Evolutionary conservation across 2,329 filamentous ascomycete species (phyloP), one percentile per base, ranked within the genome.

Genomic region (Cladophialophora carrionii): DNA sequence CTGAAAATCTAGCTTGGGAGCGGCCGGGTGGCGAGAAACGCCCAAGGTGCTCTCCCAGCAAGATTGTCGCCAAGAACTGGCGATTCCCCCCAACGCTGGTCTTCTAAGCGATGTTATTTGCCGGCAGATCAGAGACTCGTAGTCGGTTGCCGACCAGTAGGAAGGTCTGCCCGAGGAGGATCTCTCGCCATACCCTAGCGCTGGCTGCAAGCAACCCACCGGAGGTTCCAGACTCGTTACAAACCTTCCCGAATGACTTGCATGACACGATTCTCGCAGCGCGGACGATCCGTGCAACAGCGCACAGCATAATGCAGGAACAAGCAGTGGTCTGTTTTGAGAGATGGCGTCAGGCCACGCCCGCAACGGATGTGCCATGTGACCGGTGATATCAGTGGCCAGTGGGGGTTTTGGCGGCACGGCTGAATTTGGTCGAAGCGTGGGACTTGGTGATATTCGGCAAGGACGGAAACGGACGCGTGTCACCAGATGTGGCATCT

Each of bases 51-150:
- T 29, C 54, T 52, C 32, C 34, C 51, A 53, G 34, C 59, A 53
- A 37, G 22, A 56, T 24, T 29, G 34, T 32, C 71, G 29, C 78
- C 71, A 52, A 80, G 76, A 6, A 71, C 74, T 49, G 57, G 41
- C 48, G 31, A 60, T 14, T 26, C 31, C 56, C 56, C 26, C 46
- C 48, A 22, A 26, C 48, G 26, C 29, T 46, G 37, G 22, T 20
- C 14, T 51, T 37, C 24, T 26, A 60, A 24, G 49, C 29, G 48
- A 20, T 54, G 51, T 51, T 37, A 61, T 67, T 63, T 67, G 61
- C 62, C 51, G 61, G 53, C 34, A 34, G 61, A 57, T 54, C 57
- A 58, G 61, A 57, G 52, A 46, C 49, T 32, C 51, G 64, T 67
- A 32, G 57, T 67, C 37, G 31, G 20, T 52, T 22, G 29, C 29